Conservation (phyloP, 768 basidiomycete species). For the Serendipita sp. region DNA sequence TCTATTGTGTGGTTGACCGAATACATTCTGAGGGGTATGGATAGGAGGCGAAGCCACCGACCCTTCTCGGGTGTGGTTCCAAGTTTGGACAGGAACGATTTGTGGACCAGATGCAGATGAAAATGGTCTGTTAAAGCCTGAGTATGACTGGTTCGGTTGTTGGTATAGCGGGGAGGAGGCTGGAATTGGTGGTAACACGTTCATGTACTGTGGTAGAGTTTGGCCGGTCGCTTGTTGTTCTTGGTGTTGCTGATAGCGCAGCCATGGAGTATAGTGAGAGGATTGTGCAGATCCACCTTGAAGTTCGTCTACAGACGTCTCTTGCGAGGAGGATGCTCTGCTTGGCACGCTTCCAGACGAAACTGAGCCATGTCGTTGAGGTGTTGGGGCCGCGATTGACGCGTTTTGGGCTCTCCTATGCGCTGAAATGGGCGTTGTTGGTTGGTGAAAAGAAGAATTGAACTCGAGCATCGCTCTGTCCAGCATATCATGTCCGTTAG, state of each 20-base stretch:
- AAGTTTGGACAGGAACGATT: not conserved
- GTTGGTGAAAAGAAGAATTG: not conserved
- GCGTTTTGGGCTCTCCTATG: not conserved
- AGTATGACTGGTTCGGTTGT: not conserved
- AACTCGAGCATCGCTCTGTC: not conserved
- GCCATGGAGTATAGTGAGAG: not conserved
- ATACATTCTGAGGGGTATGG: not conserved
- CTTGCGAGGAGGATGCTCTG: not conserved
- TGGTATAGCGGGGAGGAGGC: not conserved
- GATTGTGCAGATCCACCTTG: not conserved
- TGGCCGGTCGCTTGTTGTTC: not conserved
- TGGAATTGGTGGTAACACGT: not conserved
- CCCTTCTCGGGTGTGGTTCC: not conserved
- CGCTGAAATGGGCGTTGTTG: not conserved
- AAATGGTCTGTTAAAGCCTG: not conserved
- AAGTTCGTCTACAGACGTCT: not conserved
- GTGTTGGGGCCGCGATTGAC: not conserved
- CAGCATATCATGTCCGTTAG: not conserved
- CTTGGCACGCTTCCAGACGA: not conserved
- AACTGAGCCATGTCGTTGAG: not conserved
- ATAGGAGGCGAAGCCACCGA: not conserved
- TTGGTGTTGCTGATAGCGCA: not conserved
- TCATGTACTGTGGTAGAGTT: not conserved
- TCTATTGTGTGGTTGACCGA: not conserved
- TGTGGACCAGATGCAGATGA: not conserved